A percentile compares a stretch with the other conserved stretches of the same genome.
Conservation (phyloP, 257 asterid species). For the Salvia miltiorrhiza region DNA sequence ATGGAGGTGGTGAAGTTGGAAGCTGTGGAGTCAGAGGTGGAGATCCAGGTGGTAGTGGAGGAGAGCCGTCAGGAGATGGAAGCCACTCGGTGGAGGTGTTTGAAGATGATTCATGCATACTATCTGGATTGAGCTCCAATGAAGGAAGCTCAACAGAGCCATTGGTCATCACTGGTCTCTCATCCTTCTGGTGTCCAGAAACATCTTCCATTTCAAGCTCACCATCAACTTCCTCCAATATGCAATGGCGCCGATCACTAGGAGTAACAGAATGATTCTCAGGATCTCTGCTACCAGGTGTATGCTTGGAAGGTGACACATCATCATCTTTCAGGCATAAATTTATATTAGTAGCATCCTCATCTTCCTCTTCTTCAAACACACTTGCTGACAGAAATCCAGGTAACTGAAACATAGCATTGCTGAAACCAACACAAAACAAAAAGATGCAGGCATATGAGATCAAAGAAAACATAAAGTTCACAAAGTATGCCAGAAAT, state of each 20-base stretch:
- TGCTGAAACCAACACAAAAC: conserved; percentile 42
- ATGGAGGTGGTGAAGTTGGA: conserved; percentile 71
- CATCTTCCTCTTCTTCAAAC: conserved; percentile 58
- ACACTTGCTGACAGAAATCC: conserved; percentile 38
- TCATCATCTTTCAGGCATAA: conserved; percentile 35
- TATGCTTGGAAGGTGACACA: conserved; percentile 37
- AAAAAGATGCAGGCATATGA: conserved; percentile 16
- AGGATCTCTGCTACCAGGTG: conserved; percentile 45
- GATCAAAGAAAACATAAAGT: conserved; percentile 18
- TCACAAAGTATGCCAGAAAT: conserved; percentile 3
- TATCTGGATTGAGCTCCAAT: conserved; percentile 29
- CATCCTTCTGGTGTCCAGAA: conserved; percentile 70
- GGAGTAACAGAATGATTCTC: conserved; percentile 55
- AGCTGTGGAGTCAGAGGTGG: conserved; percentile 84
- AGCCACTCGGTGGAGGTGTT: conserved; percentile 32
- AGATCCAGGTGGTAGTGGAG: conserved; percentile 75
- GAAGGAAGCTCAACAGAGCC: conserved; percentile 30
- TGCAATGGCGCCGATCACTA: conserved; percentile 69
- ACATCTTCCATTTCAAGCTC: conserved; percentile 99
- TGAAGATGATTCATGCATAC: conserved; percentile 32
- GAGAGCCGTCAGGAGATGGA: conserved; percentile 70
- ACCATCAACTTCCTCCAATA: conserved; percentile 89
- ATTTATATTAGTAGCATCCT: conserved; percentile 36
- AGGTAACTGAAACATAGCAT: conserved; percentile 52
- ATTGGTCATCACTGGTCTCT: conserved; percentile 31